These are phyloP conservation scores for Pichia sp. DNA, from an alignment of 1,139 yeast genomes.

Conservation along the genomic window DNA sequence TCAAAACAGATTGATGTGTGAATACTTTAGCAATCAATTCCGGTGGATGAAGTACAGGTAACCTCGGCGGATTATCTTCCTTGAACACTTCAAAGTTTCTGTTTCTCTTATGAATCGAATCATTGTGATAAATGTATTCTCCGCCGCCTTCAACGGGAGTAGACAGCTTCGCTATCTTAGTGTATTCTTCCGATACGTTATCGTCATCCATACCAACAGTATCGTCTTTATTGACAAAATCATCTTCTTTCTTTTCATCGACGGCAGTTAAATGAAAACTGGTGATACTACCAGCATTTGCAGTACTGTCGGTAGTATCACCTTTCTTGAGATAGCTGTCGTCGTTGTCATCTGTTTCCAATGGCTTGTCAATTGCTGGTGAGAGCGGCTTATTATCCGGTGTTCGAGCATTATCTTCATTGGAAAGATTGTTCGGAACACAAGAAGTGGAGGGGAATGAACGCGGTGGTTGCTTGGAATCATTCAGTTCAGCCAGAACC, in stretches of 20 bases:
- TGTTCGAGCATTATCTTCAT: not conserved
- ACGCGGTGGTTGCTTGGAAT: not conserved
- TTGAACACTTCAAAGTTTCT: slow-evolving; percentile 10
- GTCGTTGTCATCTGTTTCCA: not conserved
- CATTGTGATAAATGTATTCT: not conserved
- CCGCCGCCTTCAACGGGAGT: not conserved
- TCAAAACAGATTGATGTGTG: slow-evolving; percentile 72
- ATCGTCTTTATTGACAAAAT: not conserved
- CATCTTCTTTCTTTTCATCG: not conserved
- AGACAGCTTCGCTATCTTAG: not conserved
- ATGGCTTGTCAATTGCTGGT: not conserved
- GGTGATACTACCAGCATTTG: not conserved
- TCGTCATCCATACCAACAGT: not conserved
- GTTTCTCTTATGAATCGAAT: slow-evolving; percentile 10
- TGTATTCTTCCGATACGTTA: slow-evolving; percentile 3
- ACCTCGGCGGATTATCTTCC: slow-evolving; percentile 48
- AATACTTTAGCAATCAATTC: slow-evolving; percentile 64
- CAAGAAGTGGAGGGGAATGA: not conserved
- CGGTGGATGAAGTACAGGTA: slow-evolving; percentile 63
- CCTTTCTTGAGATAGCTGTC: not conserved
- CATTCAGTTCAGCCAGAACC: not conserved
- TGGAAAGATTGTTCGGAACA: not conserved
- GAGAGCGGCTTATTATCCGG: not conserved
- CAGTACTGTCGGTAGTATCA: not conserved
- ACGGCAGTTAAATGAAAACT: slow-evolving; percentile 8